A percentile compares a stretch with the other conserved stretches of the same genome.
These are phyloP conservation scores for Grosmannia serpens DNA, from an alignment of 2,329 filamentous ascomycete genomes.

Conservation along the genomic window DNA sequence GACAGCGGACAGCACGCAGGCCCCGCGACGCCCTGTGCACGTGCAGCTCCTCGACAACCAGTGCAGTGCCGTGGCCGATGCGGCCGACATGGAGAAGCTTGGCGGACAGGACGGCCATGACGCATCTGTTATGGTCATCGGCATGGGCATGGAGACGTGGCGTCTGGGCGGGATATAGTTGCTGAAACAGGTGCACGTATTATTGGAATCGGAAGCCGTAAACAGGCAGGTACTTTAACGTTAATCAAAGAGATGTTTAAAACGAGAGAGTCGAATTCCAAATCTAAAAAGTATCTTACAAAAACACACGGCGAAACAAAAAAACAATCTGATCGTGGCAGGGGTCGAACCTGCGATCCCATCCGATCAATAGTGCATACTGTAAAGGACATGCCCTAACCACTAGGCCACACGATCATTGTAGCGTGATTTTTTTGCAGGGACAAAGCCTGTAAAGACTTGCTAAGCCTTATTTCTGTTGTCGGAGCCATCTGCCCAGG, in stretches of 20 bases:
- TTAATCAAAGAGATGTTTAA: too few species aligned
- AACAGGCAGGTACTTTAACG: background rate
- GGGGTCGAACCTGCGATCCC: conserved; percentile 18
- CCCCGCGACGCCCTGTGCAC: background rate
- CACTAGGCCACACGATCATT: conserved; percentile 16
- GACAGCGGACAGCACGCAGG: too few species aligned
- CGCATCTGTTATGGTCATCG: conserved; percentile 24
- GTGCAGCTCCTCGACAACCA: conserved; percentile 34
- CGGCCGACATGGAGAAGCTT: conserved; percentile 38
- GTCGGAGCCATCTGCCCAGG: background rate
- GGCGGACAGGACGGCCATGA: too few species aligned
- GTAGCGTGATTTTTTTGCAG: background rate
- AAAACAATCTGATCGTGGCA: conserved; percentile 14
- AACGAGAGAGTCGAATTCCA: too few species aligned
- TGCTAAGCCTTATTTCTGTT: background rate
- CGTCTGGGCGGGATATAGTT: conserved; percentile 1
- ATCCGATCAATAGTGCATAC: conserved; percentile 12
- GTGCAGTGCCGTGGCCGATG: conserved; percentile 50
- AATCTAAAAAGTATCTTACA: background rate
- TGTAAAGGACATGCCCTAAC: conserved; percentile 18
- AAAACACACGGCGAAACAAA: background rate
- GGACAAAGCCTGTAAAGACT: background rate
- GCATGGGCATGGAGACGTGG: conserved; percentile 38
- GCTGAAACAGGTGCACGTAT: too few species aligned
- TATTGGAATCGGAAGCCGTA: background rate